Evolutionary conservation across 208 protist genomes (phyloP).

Genomic region (Trypanosoma rangeli): DNA sequence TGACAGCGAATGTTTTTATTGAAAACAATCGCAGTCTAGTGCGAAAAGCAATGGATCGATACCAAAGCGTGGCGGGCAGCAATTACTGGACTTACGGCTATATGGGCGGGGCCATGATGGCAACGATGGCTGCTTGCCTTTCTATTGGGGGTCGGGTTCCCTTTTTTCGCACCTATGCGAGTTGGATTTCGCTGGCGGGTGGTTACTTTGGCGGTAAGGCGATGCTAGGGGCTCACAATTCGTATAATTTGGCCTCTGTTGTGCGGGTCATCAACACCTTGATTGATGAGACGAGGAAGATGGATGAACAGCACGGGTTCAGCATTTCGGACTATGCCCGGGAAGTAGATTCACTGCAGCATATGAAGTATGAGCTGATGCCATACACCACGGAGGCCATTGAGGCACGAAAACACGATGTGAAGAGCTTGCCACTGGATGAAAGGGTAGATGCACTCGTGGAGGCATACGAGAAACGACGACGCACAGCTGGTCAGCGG

Average conservation of each 20-base stretch:
- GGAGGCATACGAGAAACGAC: slow-evolving; percentile 58
- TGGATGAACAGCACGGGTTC: slow-evolving; percentile 67
- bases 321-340: slow-evolving; percentile 67
- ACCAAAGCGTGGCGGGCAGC: slow-evolving; percentile 63
- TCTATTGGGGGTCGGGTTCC: slow-evolving; percentile 60
- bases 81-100: slow-evolving; percentile 89
- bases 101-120: slow-evolving; percentile 65
- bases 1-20: slow-evolving; percentile 72
- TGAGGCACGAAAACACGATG: slow-evolving; percentile 30
- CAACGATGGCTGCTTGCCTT: slow-evolving; percentile 66
- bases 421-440: slow-evolving; percentile 34
- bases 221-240: slow-evolving; percentile 59
- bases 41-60: slow-evolving; percentile 50
- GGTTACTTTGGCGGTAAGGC: slow-evolving; percentile 82
- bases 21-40: slow-evolving; percentile 66
- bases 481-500: slow-evolving; percentile 42
- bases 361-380: slow-evolving; percentile 71
- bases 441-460: slow-evolving; percentile 65
- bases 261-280: slow-evolving; percentile 61
- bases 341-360: slow-evolving; percentile 49
- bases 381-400: slow-evolving; percentile 31
- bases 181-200: slow-evolving; percentile 67
- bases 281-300: slow-evolving; percentile 59
- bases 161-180: slow-evolving; percentile 70
- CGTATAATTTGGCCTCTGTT: slow-evolving; percentile 47